Percentiles rank a stretch among this genome's conserved stretches.
Evolutionary conservation across 2,329 filamentous ascomycete genomes (phyloP).

Genomic region (Lithohypha guttulata): DNA sequence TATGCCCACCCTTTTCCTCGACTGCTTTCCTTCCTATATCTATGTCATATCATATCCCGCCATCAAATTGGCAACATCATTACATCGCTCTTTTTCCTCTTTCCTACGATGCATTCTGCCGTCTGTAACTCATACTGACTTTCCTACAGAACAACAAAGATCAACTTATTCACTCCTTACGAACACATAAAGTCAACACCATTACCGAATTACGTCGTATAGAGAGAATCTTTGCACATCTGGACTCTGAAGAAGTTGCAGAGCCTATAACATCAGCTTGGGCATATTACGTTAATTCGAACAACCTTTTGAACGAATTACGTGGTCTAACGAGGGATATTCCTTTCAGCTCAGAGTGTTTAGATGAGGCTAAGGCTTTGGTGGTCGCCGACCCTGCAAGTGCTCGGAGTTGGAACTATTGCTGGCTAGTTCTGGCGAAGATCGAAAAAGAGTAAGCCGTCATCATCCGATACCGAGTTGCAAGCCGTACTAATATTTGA

Average conservation of each 20-base stretch:
- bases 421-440: constrained; percentile 60
- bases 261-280: constrained; percentile 61
- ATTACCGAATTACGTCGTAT: constrained; percentile 61
- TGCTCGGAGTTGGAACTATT: constrained; percentile 64
- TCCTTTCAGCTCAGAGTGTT: constrained; percentile 54
- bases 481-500: constrained; percentile 11
- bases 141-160: constrained; percentile 36
- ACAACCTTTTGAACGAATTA: constrained; percentile 61
- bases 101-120: too few species aligned
- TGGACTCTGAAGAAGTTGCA: constrained; percentile 49
- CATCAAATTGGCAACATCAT: too few species aligned
- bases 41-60: too few species aligned
- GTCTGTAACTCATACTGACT: too few species aligned
- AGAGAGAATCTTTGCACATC: constrained; percentile 52
- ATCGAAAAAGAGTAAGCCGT: constrained; percentile 54
- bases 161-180: constrained; percentile 53
- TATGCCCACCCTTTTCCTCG: constrained; percentile 11
- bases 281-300: constrained; percentile 59
- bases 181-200: constrained; percentile 60
- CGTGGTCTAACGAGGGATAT: constrained; percentile 56
- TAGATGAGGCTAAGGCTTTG: constrained; percentile 54
- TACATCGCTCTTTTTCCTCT: constrained; percentile 2
- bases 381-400: constrained; percentile 55
- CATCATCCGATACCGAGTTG: not conserved
- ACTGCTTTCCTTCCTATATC: not conserved